Evolutionary conservation across 192 early-diverging fungal genomes (phyloP).

Genomic region (Endogone sp.): DNA sequence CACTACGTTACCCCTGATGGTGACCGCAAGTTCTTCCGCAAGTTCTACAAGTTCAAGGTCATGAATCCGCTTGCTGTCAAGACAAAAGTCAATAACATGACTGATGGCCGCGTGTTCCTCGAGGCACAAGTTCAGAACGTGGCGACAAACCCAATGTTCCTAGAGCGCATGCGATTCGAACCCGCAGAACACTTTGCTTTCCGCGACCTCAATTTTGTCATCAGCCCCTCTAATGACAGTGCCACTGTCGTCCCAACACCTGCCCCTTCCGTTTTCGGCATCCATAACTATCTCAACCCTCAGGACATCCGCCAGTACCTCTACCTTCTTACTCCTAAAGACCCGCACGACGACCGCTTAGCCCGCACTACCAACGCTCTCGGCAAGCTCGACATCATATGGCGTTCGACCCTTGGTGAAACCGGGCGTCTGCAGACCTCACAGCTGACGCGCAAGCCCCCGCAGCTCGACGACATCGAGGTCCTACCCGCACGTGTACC

Average conservation of each 20-base stretch:
- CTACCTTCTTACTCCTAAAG: slow-evolving; percentile 73
- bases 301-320: slow-evolving; percentile 91
- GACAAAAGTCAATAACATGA: slow-evolving; percentile 88
- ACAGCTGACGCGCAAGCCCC: slow-evolving; percentile 82
- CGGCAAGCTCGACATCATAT: slow-evolving; percentile 94
- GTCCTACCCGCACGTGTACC: slow-evolving; percentile 48
- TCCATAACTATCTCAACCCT: slow-evolving; percentile 52
- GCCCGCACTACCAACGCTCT: slow-evolving; percentile 75
- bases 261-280: slow-evolving; percentile 44
- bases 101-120: slow-evolving; percentile 66
- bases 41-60: slow-evolving; percentile 97
- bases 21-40: slow-evolving; percentile 70
- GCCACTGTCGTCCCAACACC: not conserved
- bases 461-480: slow-evolving; percentile 66
- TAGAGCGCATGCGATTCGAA: slow-evolving; percentile 89
- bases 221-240: not conserved
- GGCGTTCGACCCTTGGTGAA: slow-evolving; percentile 88
- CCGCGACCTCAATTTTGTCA: slow-evolving; percentile 61
- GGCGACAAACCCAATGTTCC: slow-evolving; percentile 68
- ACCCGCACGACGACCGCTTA: slow-evolving; percentile 43
- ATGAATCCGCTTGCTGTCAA: slow-evolving; percentile 94
- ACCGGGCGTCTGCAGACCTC: slow-evolving; percentile 89
- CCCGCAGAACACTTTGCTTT: slow-evolving; percentile 65
- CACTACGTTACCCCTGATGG: slow-evolving; percentile 71
- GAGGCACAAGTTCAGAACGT: slow-evolving; percentile 96